A percentile compares a stretch with the other conserved stretches of the same genome.
phyloP scores from a whole-genome alignment of 208 protist genomes.

The Zelonia costaricensis region DNA sequence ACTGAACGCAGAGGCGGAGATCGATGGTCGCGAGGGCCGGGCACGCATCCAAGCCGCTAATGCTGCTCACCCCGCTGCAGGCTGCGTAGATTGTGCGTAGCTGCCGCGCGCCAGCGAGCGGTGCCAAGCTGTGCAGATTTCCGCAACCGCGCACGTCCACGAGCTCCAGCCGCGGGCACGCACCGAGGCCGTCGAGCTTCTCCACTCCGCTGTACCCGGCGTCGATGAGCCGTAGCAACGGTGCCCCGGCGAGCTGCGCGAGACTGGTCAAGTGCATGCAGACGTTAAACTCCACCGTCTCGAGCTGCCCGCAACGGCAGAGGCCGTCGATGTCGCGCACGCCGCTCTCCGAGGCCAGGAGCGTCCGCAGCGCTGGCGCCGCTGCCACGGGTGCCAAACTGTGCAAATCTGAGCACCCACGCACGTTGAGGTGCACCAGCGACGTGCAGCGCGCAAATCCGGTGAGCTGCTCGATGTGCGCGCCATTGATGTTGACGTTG shows the following conservation, averaged over 20 bases:
- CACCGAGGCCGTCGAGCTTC: neutral
- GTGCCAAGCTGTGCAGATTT: neutral
- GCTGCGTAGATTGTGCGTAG: neutral
- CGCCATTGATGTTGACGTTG: no score
- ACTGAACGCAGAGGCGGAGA: slow-evolving; percentile 1
- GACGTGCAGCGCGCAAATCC: no score
- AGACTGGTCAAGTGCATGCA: neutral
- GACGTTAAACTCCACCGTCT: neutral
- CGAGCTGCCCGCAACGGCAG: neutral
- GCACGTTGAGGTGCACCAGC: no score
- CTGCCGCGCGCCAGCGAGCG: slow-evolving; percentile 8
- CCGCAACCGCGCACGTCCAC: neutral
- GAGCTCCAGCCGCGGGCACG: neutral
- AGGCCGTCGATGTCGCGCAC: neutral
- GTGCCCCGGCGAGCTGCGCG: neutral
- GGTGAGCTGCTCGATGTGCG: no score
- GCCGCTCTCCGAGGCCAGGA: no score
- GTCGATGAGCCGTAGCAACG: neutral
- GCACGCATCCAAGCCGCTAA: slow-evolving; percentile 3
- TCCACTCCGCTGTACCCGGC: no score
- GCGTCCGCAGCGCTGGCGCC: no score
- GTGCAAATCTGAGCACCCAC: no score
- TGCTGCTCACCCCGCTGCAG: neutral
- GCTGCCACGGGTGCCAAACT: no score
- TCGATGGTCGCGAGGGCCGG: slow-evolving; percentile 4